Evolutionary conservation across 345 rosid species (phyloP).

Genomic region (Eucalyptus curtisii): DNA sequence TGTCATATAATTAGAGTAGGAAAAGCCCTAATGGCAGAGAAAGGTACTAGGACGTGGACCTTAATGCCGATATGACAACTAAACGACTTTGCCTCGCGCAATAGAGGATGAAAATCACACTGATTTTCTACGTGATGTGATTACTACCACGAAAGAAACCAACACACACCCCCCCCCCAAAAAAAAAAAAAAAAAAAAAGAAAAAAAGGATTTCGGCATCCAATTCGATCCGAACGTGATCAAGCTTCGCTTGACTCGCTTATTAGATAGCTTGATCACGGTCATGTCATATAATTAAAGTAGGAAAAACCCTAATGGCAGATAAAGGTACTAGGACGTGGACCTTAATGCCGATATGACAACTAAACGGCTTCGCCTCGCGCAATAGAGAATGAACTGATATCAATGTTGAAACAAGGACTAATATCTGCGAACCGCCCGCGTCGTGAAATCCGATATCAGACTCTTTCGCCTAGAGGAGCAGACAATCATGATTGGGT

Average conservation of each 20-base stretch:
- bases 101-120: background rate
- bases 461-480: background rate
- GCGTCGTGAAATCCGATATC: background rate
- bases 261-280: background rate
- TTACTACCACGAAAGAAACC: background rate
- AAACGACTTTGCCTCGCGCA: background rate
- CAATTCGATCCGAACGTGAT: background rate
- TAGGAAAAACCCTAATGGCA: background rate
- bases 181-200: too few species aligned
- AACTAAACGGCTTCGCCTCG: background rate
- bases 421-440: background rate
- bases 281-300: background rate
- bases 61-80: background rate
- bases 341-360: background rate
- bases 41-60: background rate
- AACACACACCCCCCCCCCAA: too few species aligned
- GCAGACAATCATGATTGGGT: background rate
- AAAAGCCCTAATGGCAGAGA: background rate
- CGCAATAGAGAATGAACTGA: background rate
- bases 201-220: background rate
- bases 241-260: background rate
- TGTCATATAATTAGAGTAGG: background rate
- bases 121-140: background rate
- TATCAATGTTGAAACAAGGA: background rate
- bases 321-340: background rate